Percentiles rank a stretch among this genome's conserved stretches.
Conservation (phyloP, 352 stramenopile genomes). For the Pythium rishiriense region DNA sequence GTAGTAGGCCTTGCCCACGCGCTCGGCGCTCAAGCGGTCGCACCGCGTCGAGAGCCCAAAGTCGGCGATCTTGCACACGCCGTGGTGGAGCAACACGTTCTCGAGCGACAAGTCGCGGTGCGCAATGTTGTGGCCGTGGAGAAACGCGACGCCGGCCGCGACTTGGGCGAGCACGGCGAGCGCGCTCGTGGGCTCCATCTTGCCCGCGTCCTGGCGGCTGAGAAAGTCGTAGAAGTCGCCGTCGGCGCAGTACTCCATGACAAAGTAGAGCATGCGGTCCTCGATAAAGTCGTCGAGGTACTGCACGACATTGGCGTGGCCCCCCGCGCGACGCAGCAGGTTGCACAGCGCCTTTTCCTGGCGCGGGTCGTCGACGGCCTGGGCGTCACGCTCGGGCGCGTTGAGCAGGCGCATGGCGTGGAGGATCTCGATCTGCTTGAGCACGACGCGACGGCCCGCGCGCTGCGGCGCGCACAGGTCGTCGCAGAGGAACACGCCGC, state of each 20-base stretch:
- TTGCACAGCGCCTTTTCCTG: constrained; percentile 42
- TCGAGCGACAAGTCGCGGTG: constrained; percentile 60
- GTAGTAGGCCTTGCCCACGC: constrained; percentile 65
- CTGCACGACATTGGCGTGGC: constrained; percentile 47
- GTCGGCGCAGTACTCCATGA: constrained; percentile 50
- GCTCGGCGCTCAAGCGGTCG: constrained; percentile 29
- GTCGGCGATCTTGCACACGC: constrained; percentile 54
- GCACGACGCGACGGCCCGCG: constrained; percentile 29
- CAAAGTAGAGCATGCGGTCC: constrained; percentile 45
- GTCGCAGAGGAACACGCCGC: constrained; percentile 45
- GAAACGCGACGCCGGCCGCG: constrained; percentile 38
- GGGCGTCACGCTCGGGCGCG: constrained; percentile 16
- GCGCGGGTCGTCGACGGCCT: constrained; percentile 42
- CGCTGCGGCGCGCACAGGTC: constrained; percentile 24
- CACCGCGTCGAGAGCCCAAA: constrained; percentile 47
- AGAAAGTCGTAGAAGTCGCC: constrained; percentile 52
- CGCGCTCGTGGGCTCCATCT: constrained; percentile 31
- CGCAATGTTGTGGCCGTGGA: constrained; percentile 42
- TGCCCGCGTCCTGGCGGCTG: background rate
- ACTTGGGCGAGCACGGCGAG: constrained; percentile 43
- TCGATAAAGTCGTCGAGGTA: constrained; percentile 52
- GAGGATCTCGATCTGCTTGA: constrained; percentile 51
- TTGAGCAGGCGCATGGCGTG: constrained; percentile 31
- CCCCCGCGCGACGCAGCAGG: constrained; percentile 34
- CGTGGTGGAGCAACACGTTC: constrained; percentile 39